Percentiles rank a stretch among this genome's conserved stretches.
These are phyloP conservation scores for Xylaria sp. DNA, from an alignment of 2,329 filamentous ascomycete species.

Conservation along the genomic window DNA sequence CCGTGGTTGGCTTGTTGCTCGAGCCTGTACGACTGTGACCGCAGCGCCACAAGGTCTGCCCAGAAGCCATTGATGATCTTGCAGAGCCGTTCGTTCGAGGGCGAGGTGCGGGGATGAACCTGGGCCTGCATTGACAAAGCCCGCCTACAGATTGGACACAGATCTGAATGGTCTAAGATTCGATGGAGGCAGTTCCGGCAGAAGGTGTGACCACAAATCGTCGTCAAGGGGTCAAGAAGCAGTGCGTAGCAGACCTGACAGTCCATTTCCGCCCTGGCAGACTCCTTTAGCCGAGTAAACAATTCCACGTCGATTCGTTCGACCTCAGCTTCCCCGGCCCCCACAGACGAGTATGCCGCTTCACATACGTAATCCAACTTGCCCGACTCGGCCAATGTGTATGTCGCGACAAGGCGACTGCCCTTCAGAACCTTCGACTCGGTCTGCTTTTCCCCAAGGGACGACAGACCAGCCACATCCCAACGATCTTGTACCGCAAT, in stretches of 20 bases:
- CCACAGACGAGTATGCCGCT: slow-evolving; percentile 34
- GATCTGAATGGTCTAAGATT: slow-evolving; percentile 73
- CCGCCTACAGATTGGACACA: slow-evolving; percentile 81
- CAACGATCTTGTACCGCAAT: slow-evolving; percentile 44
- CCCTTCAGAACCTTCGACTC: slow-evolving; percentile 49
- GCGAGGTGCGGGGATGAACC: slow-evolving; percentile 44
- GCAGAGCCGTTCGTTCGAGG: slow-evolving; percentile 65
- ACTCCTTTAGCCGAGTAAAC: slow-evolving; percentile 62
- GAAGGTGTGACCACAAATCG: slow-evolving; percentile 85
- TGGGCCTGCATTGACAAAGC: slow-evolving; percentile 55
- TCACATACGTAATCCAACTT: slow-evolving; percentile 39
- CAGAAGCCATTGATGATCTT: slow-evolving; percentile 70
- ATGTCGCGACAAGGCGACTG: slow-evolving; percentile 67
- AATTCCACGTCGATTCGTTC: slow-evolving; percentile 49
- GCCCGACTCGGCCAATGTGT: slow-evolving; percentile 56
- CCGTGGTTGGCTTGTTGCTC: slow-evolving; percentile 61
- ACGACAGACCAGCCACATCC: slow-evolving; percentile 45
- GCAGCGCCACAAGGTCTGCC: slow-evolving; percentile 62
- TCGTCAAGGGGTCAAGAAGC: slow-evolving; percentile 81
- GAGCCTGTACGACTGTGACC: slow-evolving; percentile 56
- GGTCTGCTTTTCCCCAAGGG: slow-evolving; percentile 40
- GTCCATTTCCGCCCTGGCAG: slow-evolving; percentile 72
- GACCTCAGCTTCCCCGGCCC: slow-evolving; percentile 33
- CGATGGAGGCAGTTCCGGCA: slow-evolving; percentile 79
- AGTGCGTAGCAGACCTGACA: slow-evolving; percentile 87